These are phyloP conservation scores for Phytopythium boreale DNA, from an alignment of 352 stramenopile genomes.

Conservation along the genomic window DNA sequence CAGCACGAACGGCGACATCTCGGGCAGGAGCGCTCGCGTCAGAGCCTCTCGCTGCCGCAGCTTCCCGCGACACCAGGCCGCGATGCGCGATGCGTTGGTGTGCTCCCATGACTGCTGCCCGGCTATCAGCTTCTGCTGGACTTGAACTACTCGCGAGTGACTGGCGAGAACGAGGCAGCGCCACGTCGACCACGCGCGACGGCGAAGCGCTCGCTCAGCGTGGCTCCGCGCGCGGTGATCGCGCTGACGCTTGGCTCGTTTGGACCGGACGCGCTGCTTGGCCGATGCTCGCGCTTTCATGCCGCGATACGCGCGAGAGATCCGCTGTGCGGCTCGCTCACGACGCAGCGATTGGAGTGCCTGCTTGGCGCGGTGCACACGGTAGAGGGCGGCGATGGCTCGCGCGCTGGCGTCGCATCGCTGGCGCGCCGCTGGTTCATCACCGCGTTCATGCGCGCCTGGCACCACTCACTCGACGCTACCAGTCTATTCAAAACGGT, in stretches of 20 bases:
- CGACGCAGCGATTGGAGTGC: constrained; percentile 16
- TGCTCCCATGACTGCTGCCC: not conserved
- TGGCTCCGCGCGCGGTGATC: not conserved
- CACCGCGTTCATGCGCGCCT: constrained; percentile 35
- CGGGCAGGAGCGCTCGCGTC: not conserved
- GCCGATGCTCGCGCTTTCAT: constrained; percentile 16
- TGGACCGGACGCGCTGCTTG: constrained; percentile 19
- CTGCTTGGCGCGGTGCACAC: constrained; percentile 28
- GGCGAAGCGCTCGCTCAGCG: not conserved
- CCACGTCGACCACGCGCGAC: not conserved
- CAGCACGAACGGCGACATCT: constrained; percentile 1
- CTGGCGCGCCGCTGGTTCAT: constrained; percentile 18
- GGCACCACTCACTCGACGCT: constrained; percentile 34
- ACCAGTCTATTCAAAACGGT: constrained; percentile 16
- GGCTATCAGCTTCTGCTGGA: not conserved
- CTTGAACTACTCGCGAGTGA: not conserved
- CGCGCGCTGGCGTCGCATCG: constrained; percentile 16
- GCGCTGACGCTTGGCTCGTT: constrained; percentile 1
- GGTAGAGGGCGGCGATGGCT: constrained; percentile 26
- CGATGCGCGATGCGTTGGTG: not conserved
- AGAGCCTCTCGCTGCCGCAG: not conserved
- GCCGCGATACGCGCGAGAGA: constrained; percentile 21
- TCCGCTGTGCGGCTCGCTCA: constrained; percentile 22
- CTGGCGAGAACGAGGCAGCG: not conserved
- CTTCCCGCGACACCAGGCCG: not conserved